Percentiles rank a stretch among this genome's conserved stretches.
phyloP scores from a whole-genome alignment of 495 filamentous ascomycete species.

The Glutinoglossum americanum region DNA sequence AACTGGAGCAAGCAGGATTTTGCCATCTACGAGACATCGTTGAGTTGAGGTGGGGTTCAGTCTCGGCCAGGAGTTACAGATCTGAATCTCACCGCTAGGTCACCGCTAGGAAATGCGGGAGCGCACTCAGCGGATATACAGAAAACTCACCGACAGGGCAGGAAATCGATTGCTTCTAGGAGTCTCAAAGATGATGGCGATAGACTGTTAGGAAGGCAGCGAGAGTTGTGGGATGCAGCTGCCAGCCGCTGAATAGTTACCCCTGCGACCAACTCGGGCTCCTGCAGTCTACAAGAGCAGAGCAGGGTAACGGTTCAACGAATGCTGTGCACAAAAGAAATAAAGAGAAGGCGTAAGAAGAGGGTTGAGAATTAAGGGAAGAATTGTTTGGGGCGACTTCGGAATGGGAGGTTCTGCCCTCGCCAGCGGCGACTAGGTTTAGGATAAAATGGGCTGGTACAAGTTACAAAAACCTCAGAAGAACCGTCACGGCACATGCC shows the following conservation, averaged over 20 bases:
- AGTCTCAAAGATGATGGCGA: neutral
- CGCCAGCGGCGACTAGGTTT: neutral
- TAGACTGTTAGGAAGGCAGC: neutral
- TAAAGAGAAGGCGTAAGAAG: neutral
- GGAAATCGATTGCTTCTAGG: slow-evolving; percentile 1
- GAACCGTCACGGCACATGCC: slow-evolving; percentile 1
- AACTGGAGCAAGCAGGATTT: neutral
- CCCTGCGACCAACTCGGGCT: neutral
- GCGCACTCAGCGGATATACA: neutral
- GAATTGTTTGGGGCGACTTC: neutral
- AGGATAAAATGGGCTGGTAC: neutral
- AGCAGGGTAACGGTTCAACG: neutral
- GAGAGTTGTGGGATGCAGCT: neutral
- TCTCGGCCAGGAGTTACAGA: neutral
- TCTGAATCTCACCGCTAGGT: neutral
- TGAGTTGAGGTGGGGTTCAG: neutral
- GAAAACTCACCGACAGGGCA: neutral
- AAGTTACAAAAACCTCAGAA: neutral
- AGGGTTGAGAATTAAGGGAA: neutral
- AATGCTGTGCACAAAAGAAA: slow-evolving; percentile 2
- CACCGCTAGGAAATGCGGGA: neutral
- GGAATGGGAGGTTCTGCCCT: neutral
- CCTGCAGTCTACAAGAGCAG: neutral
- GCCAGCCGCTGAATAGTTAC: slow-evolving; percentile 1
- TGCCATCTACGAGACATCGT: neutral